Percentiles rank a stretch among this genome's conserved stretches.
Conservation (phyloP, 2,329 filamentous ascomycete genomes). For the Nigrograna mackinnonii region DNA sequence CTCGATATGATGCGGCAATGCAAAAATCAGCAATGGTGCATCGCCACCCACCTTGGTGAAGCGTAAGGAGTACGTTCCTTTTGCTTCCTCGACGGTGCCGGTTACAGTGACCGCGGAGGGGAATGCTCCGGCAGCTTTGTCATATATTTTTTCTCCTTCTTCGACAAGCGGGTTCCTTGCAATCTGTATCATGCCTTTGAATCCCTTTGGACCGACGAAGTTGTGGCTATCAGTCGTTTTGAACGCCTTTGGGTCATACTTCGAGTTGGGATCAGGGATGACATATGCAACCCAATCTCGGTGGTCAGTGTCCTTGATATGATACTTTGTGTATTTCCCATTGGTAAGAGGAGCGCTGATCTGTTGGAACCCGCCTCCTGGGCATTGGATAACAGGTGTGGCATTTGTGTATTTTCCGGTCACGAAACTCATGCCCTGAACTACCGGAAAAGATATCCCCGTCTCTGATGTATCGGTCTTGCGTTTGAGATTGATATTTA, state of each 20-base stretch:
- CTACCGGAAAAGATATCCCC: conserved; percentile 75
- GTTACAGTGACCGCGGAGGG: conserved; percentile 66
- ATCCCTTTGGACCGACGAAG: conserved; percentile 67
- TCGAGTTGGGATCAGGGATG: conserved; percentile 55
- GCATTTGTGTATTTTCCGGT: conserved; percentile 75
- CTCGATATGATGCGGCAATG: conserved; percentile 80
- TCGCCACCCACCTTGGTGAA: conserved; percentile 72
- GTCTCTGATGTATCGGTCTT: conserved; percentile 53
- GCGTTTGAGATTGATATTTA: conserved; percentile 67
- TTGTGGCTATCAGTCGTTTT: conserved; percentile 63
- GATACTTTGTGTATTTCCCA: conserved; percentile 74
- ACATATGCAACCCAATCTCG: conserved; percentile 78
- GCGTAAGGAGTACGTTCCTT: conserved; percentile 69
- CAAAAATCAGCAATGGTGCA: conserved; percentile 77
- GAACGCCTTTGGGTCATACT: conserved; percentile 65
- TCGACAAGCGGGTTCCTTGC: conserved; percentile 69
- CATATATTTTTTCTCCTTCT: conserved; percentile 70
- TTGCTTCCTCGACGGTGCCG: conserved; percentile 61
- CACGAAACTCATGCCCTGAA: conserved; percentile 88
- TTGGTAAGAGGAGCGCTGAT: conserved; percentile 63
- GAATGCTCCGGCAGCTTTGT: conserved; percentile 76
- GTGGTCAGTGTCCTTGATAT: conserved; percentile 69
- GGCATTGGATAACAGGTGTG: conserved; percentile 71
- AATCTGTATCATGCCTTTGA: conserved; percentile 80
- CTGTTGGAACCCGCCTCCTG: conserved; percentile 72